Base-by-base conservation (phyloP, 805 yeast genomes). In the Candida coleopterorum region DNA sequence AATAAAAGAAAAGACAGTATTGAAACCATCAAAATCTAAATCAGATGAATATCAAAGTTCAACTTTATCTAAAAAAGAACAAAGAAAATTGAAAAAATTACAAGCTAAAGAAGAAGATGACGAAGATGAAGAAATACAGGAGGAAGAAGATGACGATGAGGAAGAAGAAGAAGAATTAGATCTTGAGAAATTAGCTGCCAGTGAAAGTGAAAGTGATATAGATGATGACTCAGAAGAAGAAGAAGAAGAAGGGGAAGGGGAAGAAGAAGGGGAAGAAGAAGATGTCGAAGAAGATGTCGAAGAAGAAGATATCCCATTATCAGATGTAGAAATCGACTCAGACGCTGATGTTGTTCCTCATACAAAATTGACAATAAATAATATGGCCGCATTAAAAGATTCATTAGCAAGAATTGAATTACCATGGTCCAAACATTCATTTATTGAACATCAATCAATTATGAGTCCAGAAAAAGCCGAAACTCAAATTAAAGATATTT, bases 341-440 rank as follows among this genome's bases (percentile, higher is more conserved):
- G 97, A 89, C 56, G 95, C 95, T 12, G 98, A 93, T 58, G 77
- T 89, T 30, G 88, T 90, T 25, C 97, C 97, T 33, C 79, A 83
- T 62, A 87, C 93, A 40, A 89, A 89, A 58, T 72, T 87, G 34
- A 89, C 96, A 9, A 70, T 90, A 45, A 88, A 93, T 62, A 90
- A 93, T 64, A 70, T 68, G 32, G 81, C 85, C n/a, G 97, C 98
- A 3, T 61, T 85, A 53, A 77, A 71, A 45, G 84, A 82, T 35
- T 66, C 86, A 2, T 65, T 81, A 35, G 79, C 79, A 17, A 74
- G 88, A 53, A 74, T 85, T 48, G 72, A 73, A 49, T 61, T 84
- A 38, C 84, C 85, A 11, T 72, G 79, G 74, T 60, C 69, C 14
- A 78, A 79, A 49, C 75, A 77, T 48, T 67, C 85, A 5, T 90